These are phyloP conservation scores for barrel medic (Medicago truncatula) DNA, from an alignment of 306 rosid genomes.

Conservation along the genomic window MtrunA17r5.0-ANR NC_053047.1:3566501-3567000, in stretches of 20 bases:
- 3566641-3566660: constrained; percentile 66
- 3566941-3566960: neutral
- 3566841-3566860: neutral
- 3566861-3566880: constrained; percentile 12
- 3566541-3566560: constrained; percentile 60
- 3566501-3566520: constrained; percentile 27
- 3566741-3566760: constrained; percentile 3
- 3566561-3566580: constrained; percentile 39
- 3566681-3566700: constrained; percentile 57
- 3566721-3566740: constrained; percentile 43
- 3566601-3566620: constrained; percentile 54
- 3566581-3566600: constrained; percentile 54
- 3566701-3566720: constrained; percentile 42
- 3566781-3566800: constrained; percentile 32
- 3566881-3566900: constrained; percentile 39
- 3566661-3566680: constrained; percentile 52
- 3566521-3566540: constrained; percentile 36
- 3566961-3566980: neutral
- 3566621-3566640: constrained; percentile 74
- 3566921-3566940: constrained; percentile 29
- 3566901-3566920: constrained; percentile 44
- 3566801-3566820: constrained; percentile 9
- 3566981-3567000: neutral
- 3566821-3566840: constrained; percentile 32
- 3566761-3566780: constrained; percentile 15